A percentile compares a stretch with the other conserved stretches of the same genome.
These are phyloP conservation scores for Backusella tuberculispora DNA, from an alignment of 192 early-diverging fungal genomes.

Conservation along the genomic window DNA sequence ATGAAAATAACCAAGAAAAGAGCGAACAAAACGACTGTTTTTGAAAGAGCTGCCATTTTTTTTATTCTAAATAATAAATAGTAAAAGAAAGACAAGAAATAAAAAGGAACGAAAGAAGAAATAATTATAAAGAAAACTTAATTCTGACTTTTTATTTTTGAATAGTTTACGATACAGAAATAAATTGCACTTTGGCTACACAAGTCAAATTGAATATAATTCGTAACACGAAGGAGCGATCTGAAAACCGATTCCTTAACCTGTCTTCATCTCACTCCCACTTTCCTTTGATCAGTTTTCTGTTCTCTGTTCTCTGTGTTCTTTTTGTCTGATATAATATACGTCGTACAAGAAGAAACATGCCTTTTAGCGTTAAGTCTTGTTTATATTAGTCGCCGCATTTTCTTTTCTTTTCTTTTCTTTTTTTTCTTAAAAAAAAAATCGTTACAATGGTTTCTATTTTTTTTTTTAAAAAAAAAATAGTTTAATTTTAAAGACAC, in stretches of 20 bases:
- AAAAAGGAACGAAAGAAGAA: constrained; percentile 10
- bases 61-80: not conserved
- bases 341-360: not conserved
- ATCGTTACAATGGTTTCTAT: not conserved
- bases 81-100: not conserved
- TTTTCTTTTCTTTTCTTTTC: not conserved
- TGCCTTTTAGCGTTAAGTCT: not conserved
- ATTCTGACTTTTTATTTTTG: constrained; percentile 3
- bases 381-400: not conserved
- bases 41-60: constrained; percentile 19
- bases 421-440: no score
- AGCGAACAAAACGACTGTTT: constrained; percentile 20
- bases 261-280: not conserved
- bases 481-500: not conserved
- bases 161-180: not conserved
- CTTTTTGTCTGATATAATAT: constrained; percentile 1
- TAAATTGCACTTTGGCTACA: not conserved
- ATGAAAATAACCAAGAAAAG: constrained; percentile 25
- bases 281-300: not conserved
- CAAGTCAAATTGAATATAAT: constrained; percentile 6
- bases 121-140: not conserved
- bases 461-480: not conserved
- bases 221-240: not conserved
- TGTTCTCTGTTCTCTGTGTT: not conserved
- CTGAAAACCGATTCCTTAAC: constrained; percentile 8